Percentiles rank a stretch among this genome's conserved stretches.
phyloP scores from a whole-genome alignment of 2,329 filamentous ascomycete species.

The Curvularia verruculosa region DNA sequence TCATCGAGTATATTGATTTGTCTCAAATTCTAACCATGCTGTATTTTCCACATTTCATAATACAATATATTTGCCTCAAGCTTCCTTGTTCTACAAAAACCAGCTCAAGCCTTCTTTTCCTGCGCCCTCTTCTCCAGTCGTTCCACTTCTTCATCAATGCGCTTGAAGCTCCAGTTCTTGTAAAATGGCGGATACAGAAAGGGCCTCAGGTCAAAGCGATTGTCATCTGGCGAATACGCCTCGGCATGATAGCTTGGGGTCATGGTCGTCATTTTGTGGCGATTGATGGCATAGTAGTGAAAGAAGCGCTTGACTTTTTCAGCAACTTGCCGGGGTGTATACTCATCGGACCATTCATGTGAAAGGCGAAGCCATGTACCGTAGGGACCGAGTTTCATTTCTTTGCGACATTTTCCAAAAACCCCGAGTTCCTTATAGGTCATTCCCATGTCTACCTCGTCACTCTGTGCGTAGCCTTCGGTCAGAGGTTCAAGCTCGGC shows the following conservation, averaged over 20 bases:
- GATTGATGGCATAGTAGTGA: slow-evolving; percentile 34
- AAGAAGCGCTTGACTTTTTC: slow-evolving; percentile 55
- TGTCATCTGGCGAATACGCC: slow-evolving; percentile 63
- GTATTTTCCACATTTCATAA: neutral
- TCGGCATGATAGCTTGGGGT: slow-evolving; percentile 45
- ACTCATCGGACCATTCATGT: slow-evolving; percentile 55
- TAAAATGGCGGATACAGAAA: slow-evolving; percentile 53
- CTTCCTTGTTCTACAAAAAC: too few species aligned
- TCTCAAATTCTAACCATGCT: too few species aligned
- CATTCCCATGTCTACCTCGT: slow-evolving; percentile 61
- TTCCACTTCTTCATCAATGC: slow-evolving; percentile 46
- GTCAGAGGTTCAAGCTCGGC: slow-evolving; percentile 68
- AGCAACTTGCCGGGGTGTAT: slow-evolving; percentile 53
- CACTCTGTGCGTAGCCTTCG: slow-evolving; percentile 56
- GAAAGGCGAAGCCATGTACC: slow-evolving; percentile 61
- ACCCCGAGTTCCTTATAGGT: slow-evolving; percentile 59
- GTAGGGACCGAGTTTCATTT: slow-evolving; percentile 56
- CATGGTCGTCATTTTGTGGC: slow-evolving; percentile 37
- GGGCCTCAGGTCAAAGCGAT: slow-evolving; percentile 59
- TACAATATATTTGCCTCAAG: too few species aligned
- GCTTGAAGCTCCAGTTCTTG: slow-evolving; percentile 46
- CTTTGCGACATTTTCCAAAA: slow-evolving; percentile 62
- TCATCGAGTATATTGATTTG: too few species aligned
- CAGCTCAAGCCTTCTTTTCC: neutral
- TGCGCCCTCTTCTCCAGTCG: slow-evolving; percentile 31